Conservation (phyloP, 805 yeast species). For the Torulaspora indica region DNA sequence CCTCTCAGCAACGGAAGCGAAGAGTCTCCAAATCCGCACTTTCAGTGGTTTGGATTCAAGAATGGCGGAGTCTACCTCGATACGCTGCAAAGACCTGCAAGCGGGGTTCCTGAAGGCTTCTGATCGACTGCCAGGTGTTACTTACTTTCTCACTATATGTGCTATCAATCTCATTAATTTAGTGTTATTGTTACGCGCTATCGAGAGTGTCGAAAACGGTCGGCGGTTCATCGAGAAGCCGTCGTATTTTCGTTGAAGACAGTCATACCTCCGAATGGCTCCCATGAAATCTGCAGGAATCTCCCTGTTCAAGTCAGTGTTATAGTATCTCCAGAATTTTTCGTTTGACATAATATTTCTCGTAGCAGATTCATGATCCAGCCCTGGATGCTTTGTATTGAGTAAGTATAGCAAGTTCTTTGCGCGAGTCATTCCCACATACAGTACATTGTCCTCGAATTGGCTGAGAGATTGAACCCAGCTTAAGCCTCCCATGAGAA, state of each 20-base stretch:
- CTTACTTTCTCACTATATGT: background rate
- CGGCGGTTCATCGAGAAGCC: constrained; percentile 2
- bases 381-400: constrained; percentile 19
- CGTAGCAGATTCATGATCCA: background rate
- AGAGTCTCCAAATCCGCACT: constrained; percentile 36
- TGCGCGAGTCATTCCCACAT: constrained; percentile 68
- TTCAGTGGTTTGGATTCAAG: constrained; percentile 46
- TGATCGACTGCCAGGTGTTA: background rate
- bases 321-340: constrained; percentile 33
- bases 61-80: constrained; percentile 47
- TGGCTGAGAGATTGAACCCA: constrained; percentile 12
- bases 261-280: constrained; percentile 7
- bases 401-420: constrained; percentile 35
- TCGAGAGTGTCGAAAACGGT: constrained; percentile 3
- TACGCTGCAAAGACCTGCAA: constrained; percentile 53
- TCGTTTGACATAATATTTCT: constrained; percentile 11
- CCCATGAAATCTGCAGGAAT: background rate
- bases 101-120: constrained; percentile 86
- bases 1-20: constrained; percentile 44
- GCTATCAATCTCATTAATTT: constrained; percentile 1
- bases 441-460: constrained; percentile 43
- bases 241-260: constrained; percentile 17
- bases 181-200: background rate
- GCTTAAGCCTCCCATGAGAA: constrained; percentile 36
- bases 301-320: constrained; percentile 19